These are phyloP conservation scores for Suhomyces bokatorum DNA, from an alignment of 1,139 yeast genomes.

Conservation along the genomic window DNA sequence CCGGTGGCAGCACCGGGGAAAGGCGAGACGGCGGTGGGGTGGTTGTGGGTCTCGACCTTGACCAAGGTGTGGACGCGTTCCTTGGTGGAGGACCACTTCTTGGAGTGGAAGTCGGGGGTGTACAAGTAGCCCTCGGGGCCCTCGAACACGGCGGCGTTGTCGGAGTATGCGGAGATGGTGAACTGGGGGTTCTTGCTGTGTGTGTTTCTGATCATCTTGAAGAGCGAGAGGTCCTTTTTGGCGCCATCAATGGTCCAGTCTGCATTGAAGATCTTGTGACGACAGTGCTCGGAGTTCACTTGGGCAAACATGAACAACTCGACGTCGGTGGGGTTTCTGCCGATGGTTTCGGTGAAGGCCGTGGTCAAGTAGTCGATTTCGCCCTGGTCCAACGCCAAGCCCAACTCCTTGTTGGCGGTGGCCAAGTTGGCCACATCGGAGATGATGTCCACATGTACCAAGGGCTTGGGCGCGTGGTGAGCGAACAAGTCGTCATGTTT, in stretches of 20 bases:
- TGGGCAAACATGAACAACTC: constrained; percentile 99
- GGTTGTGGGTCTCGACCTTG: constrained; percentile 98
- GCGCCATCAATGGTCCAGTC: constrained; percentile 95
- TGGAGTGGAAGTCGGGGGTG: constrained; percentile 73
- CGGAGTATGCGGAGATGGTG: constrained; percentile 93
- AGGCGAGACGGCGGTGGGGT: constrained; percentile 98
- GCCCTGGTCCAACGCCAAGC: constrained; percentile 89
- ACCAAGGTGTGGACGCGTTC: constrained; percentile 88
- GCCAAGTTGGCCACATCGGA: constrained; percentile 62
- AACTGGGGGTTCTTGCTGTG: constrained; percentile 76
- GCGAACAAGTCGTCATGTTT: constrained; percentile 69
- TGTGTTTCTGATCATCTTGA: constrained; percentile 95
- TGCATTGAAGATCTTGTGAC: constrained; percentile 98
- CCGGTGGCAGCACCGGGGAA: constrained; percentile 99
- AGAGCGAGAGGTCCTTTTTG: constrained; percentile 70
- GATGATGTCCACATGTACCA: constrained; percentile 69
- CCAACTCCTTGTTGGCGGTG: constrained; percentile 78
- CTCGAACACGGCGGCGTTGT: constrained; percentile 96
- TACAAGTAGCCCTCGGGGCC: constrained; percentile 75
- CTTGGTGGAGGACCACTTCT: constrained; percentile 70
- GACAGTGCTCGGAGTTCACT: constrained; percentile 98
- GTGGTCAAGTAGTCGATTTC: constrained; percentile 85
- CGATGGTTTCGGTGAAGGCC: constrained; percentile 72
- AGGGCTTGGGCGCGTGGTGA: constrained; percentile 81
- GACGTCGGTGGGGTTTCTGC: constrained; percentile 95